Evolutionary conservation across 768 basidiomycete species (phyloP), one percentile per base, ranked within the genome.

Genomic region (Boletus bicolor): DNA sequence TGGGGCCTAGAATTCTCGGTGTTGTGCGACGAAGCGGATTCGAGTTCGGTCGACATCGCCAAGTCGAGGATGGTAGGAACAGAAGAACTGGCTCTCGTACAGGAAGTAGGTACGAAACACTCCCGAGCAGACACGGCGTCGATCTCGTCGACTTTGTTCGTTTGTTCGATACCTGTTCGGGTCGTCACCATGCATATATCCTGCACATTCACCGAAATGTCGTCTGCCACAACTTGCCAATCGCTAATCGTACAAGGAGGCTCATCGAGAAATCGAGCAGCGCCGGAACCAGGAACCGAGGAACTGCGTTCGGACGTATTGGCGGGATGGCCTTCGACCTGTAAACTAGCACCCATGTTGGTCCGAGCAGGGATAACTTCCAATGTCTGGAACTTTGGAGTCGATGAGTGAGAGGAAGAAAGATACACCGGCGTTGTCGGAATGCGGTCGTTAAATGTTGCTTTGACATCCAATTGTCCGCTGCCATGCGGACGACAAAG

Each of bases 161-260:
- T 30, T 14, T 34, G 36, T 46, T 49, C 17, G 52, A 36, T 19
- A 2, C 7, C 1, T 1, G 32, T 7, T 54, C 1, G 49, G 4
- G 26, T 51, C 12, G 19, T 49, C 50, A 19, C 9, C 14, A 32
- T 42, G 59, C 59, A 66, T 59, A 58, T 34, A 66, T 49, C 52
- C 45, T 44, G 37, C 8, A 4, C 35, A 14, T 37, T 12, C 35
- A 11, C 14, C 14, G 30, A 30, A 24, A 55, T 5, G 12, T 10
- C 11, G 14, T 45, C 37, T 26, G 38, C 41, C 19, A 26, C n/a
- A 19, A 35, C 15, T 17, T 7, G 42, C 17, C 4, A 39, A 19
- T 37, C 11, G 12, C 4, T 7, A 5, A 11, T 41, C 19, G 49
- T 12, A 10, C 7, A 5, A 6, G 4, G 39, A 28, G 7, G 8